phyloP scores from a whole-genome alignment of 225 moss, liverwort and hornwort species.

The Lunularia cruciata region DNA sequence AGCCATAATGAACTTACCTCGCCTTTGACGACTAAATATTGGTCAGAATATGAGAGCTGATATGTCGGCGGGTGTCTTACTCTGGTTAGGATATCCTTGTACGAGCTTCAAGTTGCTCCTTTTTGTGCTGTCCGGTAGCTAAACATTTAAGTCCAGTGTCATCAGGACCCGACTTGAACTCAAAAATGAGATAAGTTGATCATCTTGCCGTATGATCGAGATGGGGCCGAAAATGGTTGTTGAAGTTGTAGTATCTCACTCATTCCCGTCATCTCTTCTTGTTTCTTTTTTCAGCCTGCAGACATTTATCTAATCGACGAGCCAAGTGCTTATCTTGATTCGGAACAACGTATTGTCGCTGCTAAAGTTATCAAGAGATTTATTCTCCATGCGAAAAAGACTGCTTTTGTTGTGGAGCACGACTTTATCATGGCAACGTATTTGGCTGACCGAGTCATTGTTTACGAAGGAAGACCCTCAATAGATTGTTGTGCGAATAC shows the following conservation, averaged over 20 bases:
- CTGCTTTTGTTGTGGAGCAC: constrained; percentile 97
- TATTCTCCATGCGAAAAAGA: constrained; percentile 96
- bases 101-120: too few species aligned
- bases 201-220: too few species aligned
- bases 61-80: too few species aligned
- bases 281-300: constrained; percentile 61
- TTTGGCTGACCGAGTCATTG: constrained; percentile 92
- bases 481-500: constrained; percentile 91
- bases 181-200: too few species aligned
- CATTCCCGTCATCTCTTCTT: neutral
- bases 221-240: neutral
- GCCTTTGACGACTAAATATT: too few species aligned
- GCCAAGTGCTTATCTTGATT: constrained; percentile 95
- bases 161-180: too few species aligned
- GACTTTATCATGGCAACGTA: constrained; percentile 99
- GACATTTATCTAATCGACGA: constrained; percentile 97
- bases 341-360: constrained; percentile 97
- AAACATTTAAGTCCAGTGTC: too few species aligned
- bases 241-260: neutral
- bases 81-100: too few species aligned
- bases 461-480: constrained; percentile 89
- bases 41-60: too few species aligned
- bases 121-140: too few species aligned
- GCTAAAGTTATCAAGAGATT: constrained; percentile 95
- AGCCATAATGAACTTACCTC: too few species aligned